These are phyloP conservation scores for Cryptococcus sp. DNA, from an alignment of 1,284 basidiomycete species.

Conservation along the genomic window DNA sequence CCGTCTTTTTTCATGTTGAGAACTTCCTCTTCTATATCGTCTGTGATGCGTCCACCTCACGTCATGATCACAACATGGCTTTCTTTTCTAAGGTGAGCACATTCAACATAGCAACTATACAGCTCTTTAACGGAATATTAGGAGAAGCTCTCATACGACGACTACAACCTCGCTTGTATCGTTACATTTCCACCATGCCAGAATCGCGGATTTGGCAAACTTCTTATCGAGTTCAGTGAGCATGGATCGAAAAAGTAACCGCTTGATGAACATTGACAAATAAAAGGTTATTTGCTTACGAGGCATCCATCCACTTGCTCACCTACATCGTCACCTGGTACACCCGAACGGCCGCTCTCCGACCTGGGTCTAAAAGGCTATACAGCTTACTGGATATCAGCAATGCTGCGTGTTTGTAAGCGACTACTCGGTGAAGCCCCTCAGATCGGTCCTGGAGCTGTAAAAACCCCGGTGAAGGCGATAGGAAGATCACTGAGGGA, in stretches of 20 bases:
- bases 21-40: constrained; percentile 82
- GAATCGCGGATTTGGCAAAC: constrained; percentile 81
- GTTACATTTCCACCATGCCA: constrained; percentile 93
- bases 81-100: constrained; percentile 84
- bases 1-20: constrained; percentile 79
- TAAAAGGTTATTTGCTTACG: constrained; percentile 81
- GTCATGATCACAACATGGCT: constrained; percentile 76
- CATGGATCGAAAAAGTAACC: background rate
- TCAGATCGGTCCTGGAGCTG: constrained; percentile 3
- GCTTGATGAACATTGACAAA: background rate
- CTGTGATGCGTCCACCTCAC: constrained; percentile 71
- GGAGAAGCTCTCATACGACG: constrained; percentile 94
- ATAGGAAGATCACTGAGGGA: constrained; percentile 1
- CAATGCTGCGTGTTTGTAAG: constrained; percentile 75
- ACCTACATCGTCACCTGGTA: constrained; percentile 69
- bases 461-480: constrained; percentile 1
- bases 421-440: constrained; percentile 44
- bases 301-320: constrained; percentile 48
- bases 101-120: too few relatives aligned
- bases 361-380: constrained; percentile 89
- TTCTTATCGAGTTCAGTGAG: constrained; percentile 96
- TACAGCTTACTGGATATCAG: constrained; percentile 84
- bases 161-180: constrained; percentile 96
- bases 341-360: constrained; percentile 90
- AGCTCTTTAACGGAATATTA: constrained; percentile 35